A percentile compares a stretch with the other conserved stretches of the same genome.
These are phyloP conservation scores for Arachnomyces sp. DNA, from an alignment of 2,329 filamentous ascomycete species.

Conservation along the genomic window DNA sequence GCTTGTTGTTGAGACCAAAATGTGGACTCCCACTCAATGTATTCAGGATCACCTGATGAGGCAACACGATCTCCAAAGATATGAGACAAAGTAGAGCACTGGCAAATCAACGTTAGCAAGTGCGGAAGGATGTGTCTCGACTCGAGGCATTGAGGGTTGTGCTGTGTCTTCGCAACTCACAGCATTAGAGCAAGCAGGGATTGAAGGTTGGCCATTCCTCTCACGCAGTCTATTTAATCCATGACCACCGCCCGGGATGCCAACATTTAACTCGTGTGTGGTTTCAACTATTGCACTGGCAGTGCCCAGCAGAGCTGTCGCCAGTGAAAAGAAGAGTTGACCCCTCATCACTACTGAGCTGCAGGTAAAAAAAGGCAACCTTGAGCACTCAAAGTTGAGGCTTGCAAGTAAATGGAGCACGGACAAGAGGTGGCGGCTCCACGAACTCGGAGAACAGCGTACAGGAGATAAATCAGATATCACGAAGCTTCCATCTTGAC, in stretches of 20 bases:
- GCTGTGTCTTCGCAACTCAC: not conserved
- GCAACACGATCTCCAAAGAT: constrained; percentile 11
- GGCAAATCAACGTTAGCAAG: not conserved
- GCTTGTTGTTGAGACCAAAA: constrained; percentile 34
- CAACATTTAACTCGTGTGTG: constrained; percentile 11
- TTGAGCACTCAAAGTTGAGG: too few species aligned
- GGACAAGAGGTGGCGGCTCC: too few species aligned
- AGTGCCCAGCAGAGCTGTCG: too few species aligned
- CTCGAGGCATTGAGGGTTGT: too few species aligned
- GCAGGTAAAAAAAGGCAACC: too few species aligned
- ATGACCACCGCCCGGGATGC: constrained; percentile 5
- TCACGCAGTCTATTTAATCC: constrained; percentile 7
- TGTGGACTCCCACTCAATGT: constrained; percentile 8
- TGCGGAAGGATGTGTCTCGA: not conserved
- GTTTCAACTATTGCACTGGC: too few species aligned
- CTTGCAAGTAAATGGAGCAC: too few species aligned
- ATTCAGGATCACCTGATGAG: constrained; percentile 5
- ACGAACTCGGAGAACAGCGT: too few species aligned
- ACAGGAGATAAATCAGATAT: too few species aligned
- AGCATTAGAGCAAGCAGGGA: constrained; percentile 9
- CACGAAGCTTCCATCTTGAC: too few species aligned
- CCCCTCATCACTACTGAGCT: too few species aligned
- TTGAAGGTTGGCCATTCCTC: constrained; percentile 1
- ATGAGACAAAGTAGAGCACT: constrained; percentile 9
- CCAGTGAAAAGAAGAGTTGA: too few species aligned